Base-by-base conservation (phyloP, 2,329 filamentous ascomycete species). In the Penicillium sp. region DNA sequence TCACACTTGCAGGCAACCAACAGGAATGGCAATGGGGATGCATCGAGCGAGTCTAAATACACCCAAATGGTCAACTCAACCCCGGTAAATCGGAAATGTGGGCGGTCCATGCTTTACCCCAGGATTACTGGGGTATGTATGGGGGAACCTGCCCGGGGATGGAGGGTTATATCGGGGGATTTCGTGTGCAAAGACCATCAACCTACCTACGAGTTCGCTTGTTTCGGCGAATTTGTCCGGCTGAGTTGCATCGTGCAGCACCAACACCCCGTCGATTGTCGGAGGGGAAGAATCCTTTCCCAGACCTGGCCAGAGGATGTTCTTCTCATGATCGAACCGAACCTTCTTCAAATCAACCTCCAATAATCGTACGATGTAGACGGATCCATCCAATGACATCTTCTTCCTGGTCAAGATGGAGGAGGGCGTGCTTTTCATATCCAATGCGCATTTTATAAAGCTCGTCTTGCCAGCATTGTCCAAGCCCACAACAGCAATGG, bases 1-100 rank as follows among this genome's bases (percentile, higher is more conserved):
- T 97, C 93, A 79, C 91, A 96, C 81, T 97, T 97, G 74, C 88
- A 93, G 54, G 91, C 91, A 51, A 96, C 90, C 43, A 97, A 83
- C 60, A 93, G 83, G 52, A 89, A 89, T 9, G 93, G 91, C 39
- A 96, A 77, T 24, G 83, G 82, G 19, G 89, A 87, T 66, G 88
- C 89, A 56, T 86, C 84, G 51, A 96, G 81, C 43, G 88, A 87
- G 77, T 86, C 92, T 96, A 73, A 67, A 64, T 19, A 45, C 45
- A 52, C 42, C 49, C 54, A 49, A 64, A 59, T 42, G 54, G 39
- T 51, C 39, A 21, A 55, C 42, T 45, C 47, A 49, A 46, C 31
- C 31, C 44, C 37, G 24, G 27, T 27, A 45, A 26, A 26, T 43
- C 21, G 19, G 39, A 10, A 35, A 2, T 14, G 16, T 26, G 37